Conservation (phyloP, 2,329 filamentous ascomycete genomes). For the Lachnellula suecica region DNA sequence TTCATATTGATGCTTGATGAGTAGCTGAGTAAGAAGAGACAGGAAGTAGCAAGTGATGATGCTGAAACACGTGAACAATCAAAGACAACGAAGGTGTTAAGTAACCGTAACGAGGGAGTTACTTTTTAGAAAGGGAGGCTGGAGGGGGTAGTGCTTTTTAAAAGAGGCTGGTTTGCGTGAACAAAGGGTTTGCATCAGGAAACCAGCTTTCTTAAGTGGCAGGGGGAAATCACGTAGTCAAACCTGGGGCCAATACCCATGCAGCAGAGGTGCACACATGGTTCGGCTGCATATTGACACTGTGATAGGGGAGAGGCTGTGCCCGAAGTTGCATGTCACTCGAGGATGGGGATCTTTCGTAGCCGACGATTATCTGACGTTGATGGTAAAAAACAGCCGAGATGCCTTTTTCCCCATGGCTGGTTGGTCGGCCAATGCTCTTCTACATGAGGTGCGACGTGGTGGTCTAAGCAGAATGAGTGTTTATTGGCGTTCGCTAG, state of each 20-base stretch:
- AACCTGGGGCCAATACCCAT: background rate
- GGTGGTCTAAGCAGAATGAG: background rate
- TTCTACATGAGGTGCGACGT: slow-evolving; percentile 1
- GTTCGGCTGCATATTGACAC: background rate
- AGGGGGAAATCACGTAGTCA: slow-evolving; percentile 1
- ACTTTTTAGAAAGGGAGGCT: slow-evolving; percentile 29
- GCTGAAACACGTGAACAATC: slow-evolving; percentile 10
- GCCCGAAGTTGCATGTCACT: background rate
- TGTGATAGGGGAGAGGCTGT: background rate
- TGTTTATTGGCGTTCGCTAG: slow-evolving; percentile 10
- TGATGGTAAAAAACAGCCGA: slow-evolving; percentile 2
- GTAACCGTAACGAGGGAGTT: slow-evolving; percentile 48
- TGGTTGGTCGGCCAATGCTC: slow-evolving; percentile 19
- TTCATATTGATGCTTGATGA: slow-evolving; percentile 29
- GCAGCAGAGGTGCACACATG: slow-evolving; percentile 1
- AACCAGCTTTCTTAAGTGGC: slow-evolving; percentile 21
- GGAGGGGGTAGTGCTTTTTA: slow-evolving; percentile 12
- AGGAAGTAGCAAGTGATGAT: slow-evolving; percentile 10
- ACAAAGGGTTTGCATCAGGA: slow-evolving; percentile 16
- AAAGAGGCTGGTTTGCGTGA: slow-evolving; percentile 25
- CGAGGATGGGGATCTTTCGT: slow-evolving; percentile 7
- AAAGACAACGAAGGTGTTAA: slow-evolving; percentile 24
- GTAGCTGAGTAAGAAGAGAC: slow-evolving; percentile 4
- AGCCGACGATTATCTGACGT: slow-evolving; percentile 6
- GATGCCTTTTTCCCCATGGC: slow-evolving; percentile 5